Conservation (phyloP, 2,329 filamentous ascomycete genomes). For the Fusarium sp. region DNA sequence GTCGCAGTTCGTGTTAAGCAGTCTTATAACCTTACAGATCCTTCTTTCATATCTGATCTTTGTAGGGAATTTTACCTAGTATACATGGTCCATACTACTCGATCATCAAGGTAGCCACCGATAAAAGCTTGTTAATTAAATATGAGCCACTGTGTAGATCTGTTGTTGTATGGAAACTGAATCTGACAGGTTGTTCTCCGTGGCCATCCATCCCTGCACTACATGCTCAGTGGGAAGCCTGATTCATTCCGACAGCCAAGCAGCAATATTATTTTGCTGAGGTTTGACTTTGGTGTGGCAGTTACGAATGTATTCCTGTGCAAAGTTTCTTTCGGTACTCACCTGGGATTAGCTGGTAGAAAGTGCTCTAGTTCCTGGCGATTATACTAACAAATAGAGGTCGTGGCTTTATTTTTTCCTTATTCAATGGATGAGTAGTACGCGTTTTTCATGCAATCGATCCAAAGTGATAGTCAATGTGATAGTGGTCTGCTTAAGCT, state of each 20-base stretch:
- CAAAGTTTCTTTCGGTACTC: not conserved
- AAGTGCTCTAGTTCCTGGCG: not conserved
- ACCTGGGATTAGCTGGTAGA: no score
- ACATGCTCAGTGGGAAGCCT: not conserved
- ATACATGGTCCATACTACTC: not conserved
- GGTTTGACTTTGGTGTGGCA: not conserved
- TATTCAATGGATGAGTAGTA: no score
- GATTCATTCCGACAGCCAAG: no score
- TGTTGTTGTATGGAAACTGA: no score
- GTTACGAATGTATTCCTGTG: not conserved
- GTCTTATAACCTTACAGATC: no score
- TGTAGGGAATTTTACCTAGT: fast-evolving
- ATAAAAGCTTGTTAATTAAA: no score
- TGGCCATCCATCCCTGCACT: not conserved
- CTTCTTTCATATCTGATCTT: not conserved
- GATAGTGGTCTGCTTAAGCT: not conserved
- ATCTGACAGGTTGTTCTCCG: not conserved
- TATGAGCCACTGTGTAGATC: not conserved
- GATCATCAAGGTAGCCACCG: not conserved
- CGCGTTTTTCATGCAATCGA: not conserved
- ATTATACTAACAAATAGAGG: not conserved
- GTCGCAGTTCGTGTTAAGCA: not conserved
- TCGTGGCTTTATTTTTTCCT: no score
- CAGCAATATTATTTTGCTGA: not conserved
- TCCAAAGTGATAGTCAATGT: no score